These are phyloP conservation scores for Didymella arachidicola DNA, from an alignment of 2,329 filamentous ascomycete species.

Conservation along the genomic window DNA sequence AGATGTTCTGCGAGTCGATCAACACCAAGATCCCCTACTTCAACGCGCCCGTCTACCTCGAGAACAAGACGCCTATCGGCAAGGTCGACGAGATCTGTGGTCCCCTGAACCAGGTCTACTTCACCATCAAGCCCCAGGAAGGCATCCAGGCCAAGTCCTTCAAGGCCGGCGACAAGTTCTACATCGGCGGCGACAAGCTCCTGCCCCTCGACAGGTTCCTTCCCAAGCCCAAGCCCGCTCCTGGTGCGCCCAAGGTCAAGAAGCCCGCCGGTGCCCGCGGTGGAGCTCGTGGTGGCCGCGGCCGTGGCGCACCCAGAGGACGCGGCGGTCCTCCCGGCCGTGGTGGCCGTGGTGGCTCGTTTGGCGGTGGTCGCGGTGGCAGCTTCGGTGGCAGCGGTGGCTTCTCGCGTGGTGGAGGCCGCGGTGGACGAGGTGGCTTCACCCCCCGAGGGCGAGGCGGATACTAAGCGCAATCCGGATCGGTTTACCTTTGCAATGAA, in stretches of 20 bases:
- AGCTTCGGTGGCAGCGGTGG: conserved; percentile 37
- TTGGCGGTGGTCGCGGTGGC: conserved; percentile 50
- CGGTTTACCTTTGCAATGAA: conserved; percentile 18
- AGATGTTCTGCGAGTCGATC: conserved; percentile 95
- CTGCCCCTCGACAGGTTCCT: conserved; percentile 94
- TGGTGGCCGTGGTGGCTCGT: conserved; percentile 50
- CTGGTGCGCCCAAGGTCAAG: conserved; percentile 74
- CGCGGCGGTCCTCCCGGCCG: conserved; percentile 50
- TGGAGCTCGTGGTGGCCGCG: conserved; percentile 55
- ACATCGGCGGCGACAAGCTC: conserved; percentile 92
- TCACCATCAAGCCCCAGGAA: conserved; percentile 96
- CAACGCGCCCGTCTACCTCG: conserved; percentile 97
- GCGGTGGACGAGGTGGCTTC: conserved; percentile 35
- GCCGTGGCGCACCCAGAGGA: conserved; percentile 63
- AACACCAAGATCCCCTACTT: conserved; percentile 98
- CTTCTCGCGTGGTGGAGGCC: conserved; percentile 41
- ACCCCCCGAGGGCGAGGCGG: conserved; percentile 43
- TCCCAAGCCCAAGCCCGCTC: conserved; percentile 83
- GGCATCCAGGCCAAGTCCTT: conserved; percentile 95
- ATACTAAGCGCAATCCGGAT: conserved; percentile 34
- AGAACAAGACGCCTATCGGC: conserved; percentile 96
- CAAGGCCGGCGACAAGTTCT: conserved; percentile 97
- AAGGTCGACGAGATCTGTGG: conserved; percentile 99
- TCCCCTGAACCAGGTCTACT: conserved; percentile 96
- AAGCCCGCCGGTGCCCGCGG: conserved; percentile 66